Conservation (phyloP, 1,284 basidiomycete genomes). For the Moesziomyces antarcticus region DNA sequence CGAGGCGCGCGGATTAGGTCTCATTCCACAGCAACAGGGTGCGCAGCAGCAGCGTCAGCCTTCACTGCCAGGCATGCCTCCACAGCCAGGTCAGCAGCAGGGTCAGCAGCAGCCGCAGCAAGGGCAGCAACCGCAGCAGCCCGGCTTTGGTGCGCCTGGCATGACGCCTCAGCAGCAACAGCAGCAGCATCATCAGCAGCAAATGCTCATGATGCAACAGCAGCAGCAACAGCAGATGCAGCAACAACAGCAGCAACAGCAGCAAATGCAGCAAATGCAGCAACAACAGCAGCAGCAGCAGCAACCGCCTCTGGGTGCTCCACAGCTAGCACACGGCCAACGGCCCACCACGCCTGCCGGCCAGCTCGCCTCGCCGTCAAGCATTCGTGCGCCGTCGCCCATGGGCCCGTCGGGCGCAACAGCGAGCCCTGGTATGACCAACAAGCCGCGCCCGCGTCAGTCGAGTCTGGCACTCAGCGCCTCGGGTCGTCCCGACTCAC, state of each 20-base stretch:
- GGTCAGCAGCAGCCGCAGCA: conserved; percentile 25
- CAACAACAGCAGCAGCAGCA: conserved; percentile 49
- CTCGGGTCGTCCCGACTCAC: conserved; percentile 37
- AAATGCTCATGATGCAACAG: conserved; percentile 27
- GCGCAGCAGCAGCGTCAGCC: conserved; percentile 27
- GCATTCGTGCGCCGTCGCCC: conserved; percentile 49
- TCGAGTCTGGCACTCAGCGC: conserved; percentile 35
- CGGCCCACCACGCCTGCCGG: conserved; percentile 40
- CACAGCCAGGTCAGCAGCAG: conserved; percentile 5
- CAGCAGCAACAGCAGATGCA: conserved; percentile 17
- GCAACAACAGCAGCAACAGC: conserved; percentile 36
- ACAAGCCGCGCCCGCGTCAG: conserved; percentile 43
- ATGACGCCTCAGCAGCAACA: conserved; percentile 44
- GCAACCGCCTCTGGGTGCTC: conserved; percentile 31
- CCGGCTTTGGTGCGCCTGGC: conserved; percentile 6
- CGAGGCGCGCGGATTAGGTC: conserved; percentile 57
- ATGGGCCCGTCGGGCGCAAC: conserved; percentile 34
- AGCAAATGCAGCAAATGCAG: conserved; percentile 11
- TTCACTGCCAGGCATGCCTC: conserved; percentile 11
- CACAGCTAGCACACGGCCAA: conserved; percentile 39
- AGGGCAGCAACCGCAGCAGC: conserved; percentile 28
- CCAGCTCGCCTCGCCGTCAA: conserved; percentile 38
- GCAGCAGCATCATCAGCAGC: conserved; percentile 41
- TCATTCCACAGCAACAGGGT: conserved; percentile 49
- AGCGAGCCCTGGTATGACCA: conserved; percentile 34